Percentiles rank a stretch among this genome's conserved stretches.
Evolutionary conservation across 2,329 filamentous ascomycete species (phyloP).

Genomic region (Colletotrichum sojae): DNA sequence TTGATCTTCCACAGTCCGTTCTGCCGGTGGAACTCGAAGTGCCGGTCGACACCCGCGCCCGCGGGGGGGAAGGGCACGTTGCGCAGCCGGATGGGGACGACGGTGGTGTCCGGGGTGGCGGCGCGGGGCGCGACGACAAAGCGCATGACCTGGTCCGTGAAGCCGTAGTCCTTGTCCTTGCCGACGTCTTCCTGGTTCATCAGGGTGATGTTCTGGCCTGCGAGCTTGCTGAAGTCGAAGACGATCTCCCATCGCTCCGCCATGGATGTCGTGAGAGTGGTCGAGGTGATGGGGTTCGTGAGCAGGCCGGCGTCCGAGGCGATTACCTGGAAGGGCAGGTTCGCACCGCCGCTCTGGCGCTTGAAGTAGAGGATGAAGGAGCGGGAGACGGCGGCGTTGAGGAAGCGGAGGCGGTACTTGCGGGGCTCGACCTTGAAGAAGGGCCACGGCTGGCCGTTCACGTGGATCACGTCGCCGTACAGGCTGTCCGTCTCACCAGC

Average conservation of each 20-base stretch:
- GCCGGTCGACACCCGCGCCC: conserved; percentile 55
- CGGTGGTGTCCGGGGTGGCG: conserved; percentile 53
- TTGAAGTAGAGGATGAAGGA: conserved; percentile 64
- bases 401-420: conserved; percentile 71
- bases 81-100: conserved; percentile 52
- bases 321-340: conserved; percentile 66
- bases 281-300: conserved; percentile 57
- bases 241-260: conserved; percentile 72
- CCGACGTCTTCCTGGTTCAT: conserved; percentile 52
- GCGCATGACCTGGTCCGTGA: conserved; percentile 66
- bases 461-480: conserved; percentile 71
- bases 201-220: conserved; percentile 62
- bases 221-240: conserved; percentile 66
- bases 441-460: conserved; percentile 73
- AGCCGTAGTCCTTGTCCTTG: conserved; percentile 63
- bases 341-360: conserved; percentile 46
- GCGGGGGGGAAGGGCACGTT: conserved; percentile 55
- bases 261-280: conserved; percentile 62
- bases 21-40: conserved; percentile 61
- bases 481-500: conserved; percentile 60
- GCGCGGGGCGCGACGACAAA: conserved; percentile 60
- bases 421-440: conserved; percentile 70
- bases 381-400: conserved; percentile 64
- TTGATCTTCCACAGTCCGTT: conserved; percentile 66
- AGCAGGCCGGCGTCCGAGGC: conserved; percentile 68